Conservation (phyloP, 495 filamentous ascomycete species). For the Lasiosphaeria ovina region DNA sequence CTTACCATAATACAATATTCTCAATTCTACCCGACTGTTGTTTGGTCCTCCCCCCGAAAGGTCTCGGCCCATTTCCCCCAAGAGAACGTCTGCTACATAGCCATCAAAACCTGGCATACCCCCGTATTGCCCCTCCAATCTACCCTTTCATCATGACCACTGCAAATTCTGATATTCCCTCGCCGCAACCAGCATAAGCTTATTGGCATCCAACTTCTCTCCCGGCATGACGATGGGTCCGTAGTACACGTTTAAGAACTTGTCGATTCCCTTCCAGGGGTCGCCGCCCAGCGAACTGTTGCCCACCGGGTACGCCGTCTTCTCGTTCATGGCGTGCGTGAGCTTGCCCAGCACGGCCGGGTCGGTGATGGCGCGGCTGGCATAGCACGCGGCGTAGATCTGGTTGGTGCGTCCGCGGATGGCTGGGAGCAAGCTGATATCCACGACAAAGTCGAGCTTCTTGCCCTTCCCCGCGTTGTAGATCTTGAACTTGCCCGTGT, state of each 20-base stretch:
- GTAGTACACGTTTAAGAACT: not conserved
- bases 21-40: too few relatives aligned
- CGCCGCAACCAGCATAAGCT: not conserved
- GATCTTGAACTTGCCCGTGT: slow-evolving; percentile 1
- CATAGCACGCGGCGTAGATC: not conserved
- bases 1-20: too few relatives aligned
- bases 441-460: not conserved
- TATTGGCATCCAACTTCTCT: not conserved
- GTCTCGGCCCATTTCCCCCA: too few relatives aligned
- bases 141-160: not conserved
- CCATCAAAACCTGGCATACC: too few relatives aligned
- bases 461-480: not conserved
- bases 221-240: not conserved
- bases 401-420: not conserved
- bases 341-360: not conserved
- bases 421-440: not conserved
- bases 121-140: too few relatives aligned
- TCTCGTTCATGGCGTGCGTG: not conserved
- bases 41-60: too few relatives aligned
- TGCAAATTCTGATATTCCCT: not conserved
- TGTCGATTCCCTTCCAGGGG: not conserved
- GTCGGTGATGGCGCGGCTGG: not conserved
- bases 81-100: too few relatives aligned
- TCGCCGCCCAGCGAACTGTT: not conserved
- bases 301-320: not conserved